A percentile compares a stretch with the other conserved stretches of the same genome.
These are phyloP conservation scores for Leishmania aethiopica DNA, from an alignment of 208 protist species.

Conservation along the genomic window DNA sequence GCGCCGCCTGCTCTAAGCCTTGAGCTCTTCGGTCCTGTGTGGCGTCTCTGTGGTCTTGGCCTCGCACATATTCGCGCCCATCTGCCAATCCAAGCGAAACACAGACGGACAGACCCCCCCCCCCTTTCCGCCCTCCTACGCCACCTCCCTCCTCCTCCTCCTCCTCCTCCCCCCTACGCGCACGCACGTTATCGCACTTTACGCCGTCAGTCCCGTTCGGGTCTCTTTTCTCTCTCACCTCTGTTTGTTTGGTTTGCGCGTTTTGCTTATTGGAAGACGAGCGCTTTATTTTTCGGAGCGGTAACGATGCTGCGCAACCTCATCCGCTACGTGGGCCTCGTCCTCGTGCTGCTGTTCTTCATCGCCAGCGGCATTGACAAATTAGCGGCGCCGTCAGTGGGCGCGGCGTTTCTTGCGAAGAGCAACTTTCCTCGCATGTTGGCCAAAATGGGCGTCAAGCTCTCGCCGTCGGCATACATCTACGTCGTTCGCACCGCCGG, in stretches of 20 bases:
- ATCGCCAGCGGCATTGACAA: slow-evolving; percentile 59
- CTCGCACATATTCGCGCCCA: background rate
- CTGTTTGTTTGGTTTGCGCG: background rate
- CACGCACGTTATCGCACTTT: background rate
- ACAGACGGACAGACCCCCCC: background rate
- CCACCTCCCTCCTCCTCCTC: background rate
- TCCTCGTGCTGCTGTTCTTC: slow-evolving; percentile 57
- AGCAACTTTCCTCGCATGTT: slow-evolving; percentile 74
- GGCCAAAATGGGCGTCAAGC: slow-evolving; percentile 12
- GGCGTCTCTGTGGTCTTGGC: background rate
- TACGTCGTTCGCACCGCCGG: slow-evolving; percentile 56
- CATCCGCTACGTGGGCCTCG: slow-evolving; percentile 67
- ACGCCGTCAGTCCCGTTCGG: background rate
- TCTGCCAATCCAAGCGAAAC: background rate
- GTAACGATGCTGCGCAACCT: slow-evolving; percentile 41
- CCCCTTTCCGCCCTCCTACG: background rate
- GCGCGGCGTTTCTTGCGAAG: slow-evolving; percentile 55
- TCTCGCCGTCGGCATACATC: slow-evolving; percentile 51
- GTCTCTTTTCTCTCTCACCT: background rate
- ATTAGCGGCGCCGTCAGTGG: slow-evolving; percentile 45
- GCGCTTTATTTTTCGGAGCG: background rate
- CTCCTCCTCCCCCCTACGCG: background rate
- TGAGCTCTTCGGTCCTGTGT: background rate
- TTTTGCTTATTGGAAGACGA: background rate
- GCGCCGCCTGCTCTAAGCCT: background rate